Percentiles rank a stretch among this genome's conserved stretches.
These are phyloP conservation scores for Didymella arachidicola DNA, from an alignment of 2,329 filamentous ascomycete genomes.

Conservation along the genomic window DNA sequence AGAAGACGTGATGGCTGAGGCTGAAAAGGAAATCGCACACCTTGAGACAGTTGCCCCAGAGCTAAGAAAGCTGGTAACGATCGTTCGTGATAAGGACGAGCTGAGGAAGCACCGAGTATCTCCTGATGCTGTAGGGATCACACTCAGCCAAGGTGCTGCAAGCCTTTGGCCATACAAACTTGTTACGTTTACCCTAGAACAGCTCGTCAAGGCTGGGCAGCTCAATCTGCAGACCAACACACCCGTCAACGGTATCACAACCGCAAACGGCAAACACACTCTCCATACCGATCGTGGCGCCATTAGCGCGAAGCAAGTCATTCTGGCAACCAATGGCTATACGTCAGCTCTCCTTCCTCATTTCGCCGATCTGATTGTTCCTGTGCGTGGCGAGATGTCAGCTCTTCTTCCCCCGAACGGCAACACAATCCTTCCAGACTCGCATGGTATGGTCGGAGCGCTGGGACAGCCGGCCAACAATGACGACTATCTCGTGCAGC, in stretches of 20 bases:
- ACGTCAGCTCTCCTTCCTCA: slow-evolving; percentile 76
- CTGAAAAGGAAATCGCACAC: slow-evolving; percentile 59
- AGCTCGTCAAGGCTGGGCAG: slow-evolving; percentile 57
- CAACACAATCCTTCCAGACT: slow-evolving; percentile 60
- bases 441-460: slow-evolving; percentile 70
- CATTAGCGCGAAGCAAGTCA: slow-evolving; percentile 68
- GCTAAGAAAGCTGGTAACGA: slow-evolving; percentile 56
- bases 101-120: slow-evolving; percentile 61
- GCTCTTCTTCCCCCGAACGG: slow-evolving; percentile 66
- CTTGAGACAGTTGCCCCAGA: slow-evolving; percentile 64
- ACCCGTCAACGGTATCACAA: slow-evolving; percentile 59
- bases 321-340: slow-evolving; percentile 86
- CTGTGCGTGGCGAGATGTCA: slow-evolving; percentile 76
- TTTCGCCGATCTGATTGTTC: slow-evolving; percentile 76
- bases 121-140: slow-evolving; percentile 64
- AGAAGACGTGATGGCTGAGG: slow-evolving; percentile 62
- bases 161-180: slow-evolving; percentile 87
- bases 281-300: slow-evolving; percentile 74
- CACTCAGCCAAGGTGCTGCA: slow-evolving; percentile 70
- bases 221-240: slow-evolving; percentile 81
- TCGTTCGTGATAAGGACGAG: slow-evolving; percentile 52
- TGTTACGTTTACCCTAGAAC: slow-evolving; percentile 73
- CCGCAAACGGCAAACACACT: slow-evolving; percentile 58
- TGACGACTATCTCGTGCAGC: slow-evolving; percentile 77
- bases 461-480: slow-evolving; percentile 57